Base-by-base conservation (phyloP, 495 filamentous ascomycete genomes). In the Penicillium simplicissimum region DNA sequence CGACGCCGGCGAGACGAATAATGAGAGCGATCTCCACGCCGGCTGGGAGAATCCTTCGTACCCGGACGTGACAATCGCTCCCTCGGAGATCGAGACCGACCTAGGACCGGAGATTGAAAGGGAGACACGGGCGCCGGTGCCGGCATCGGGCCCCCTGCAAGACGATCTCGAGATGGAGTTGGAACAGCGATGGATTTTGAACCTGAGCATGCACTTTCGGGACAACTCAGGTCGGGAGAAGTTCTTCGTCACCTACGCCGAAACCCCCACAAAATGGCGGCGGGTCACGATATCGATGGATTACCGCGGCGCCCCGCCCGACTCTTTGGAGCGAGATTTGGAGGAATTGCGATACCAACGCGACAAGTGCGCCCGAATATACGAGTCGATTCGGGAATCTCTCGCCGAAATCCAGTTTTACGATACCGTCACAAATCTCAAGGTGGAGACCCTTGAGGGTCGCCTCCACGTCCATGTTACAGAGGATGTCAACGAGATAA, bases 141-240 rank as follows among this genome's bases (percentile, higher is more conserved):
- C 57, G 48, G 51, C 14, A 34, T 55, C 55, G 38, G 55, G 66
- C 64, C 62, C 55, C 42, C 52, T 65, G 51, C 83, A 85, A 34
- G 81, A 83, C 58, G 81, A 84, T 61, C 79, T 96, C 58, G 87
- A 86, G 58, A 85, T 88, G 62, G 95, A 98, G 75, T 80, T 97
- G 63, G 93, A 97, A 65, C 82, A 82, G 59, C 87, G 86, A 72
- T 98, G 95, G 95, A 97, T 98, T 59, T 81, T 98, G 62, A 98
- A 98, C 67, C 82, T 98, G 58, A 97, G 93, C 76, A 98, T 98
- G 95, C 92, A 96, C 77, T 98, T 97, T 71, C 88, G 94, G 53
- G 95, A 98, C 75, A 88, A 90, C 63, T 96, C 95, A 11, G 92
- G 90, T 56, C 86, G 96, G 40, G 95, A 98, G 75, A 98, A 98